phyloP scores from a whole-genome alignment of 2,329 filamentous ascomycete genomes.

The Colletotrichum sp. region DNA sequence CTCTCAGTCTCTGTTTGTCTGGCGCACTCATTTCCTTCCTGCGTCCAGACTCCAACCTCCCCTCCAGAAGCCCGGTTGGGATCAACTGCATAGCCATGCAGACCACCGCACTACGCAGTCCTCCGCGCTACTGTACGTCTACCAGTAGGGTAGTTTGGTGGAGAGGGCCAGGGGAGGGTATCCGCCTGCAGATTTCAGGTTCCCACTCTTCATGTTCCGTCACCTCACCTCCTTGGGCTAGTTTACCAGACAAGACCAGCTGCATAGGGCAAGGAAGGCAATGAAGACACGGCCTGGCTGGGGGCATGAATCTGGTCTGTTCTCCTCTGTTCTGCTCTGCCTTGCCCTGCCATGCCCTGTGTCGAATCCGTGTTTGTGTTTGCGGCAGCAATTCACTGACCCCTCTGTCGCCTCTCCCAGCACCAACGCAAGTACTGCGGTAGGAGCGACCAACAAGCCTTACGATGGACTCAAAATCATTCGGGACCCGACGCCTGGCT shows the following conservation, averaged over 20 bases:
- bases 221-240: not conserved
- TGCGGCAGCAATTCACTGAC: not conserved
- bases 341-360: not conserved
- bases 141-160: slow-evolving; percentile 9
- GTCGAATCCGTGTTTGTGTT: not conserved
- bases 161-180: slow-evolving; percentile 1
- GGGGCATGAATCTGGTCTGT: not conserved
- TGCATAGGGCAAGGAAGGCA: not conserved
- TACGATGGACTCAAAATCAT: not conserved
- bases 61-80: not conserved
- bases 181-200: slow-evolving; percentile 7
- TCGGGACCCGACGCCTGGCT: not conserved
- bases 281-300: not conserved
- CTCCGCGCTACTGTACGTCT: slow-evolving; percentile 13
- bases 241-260: not conserved
- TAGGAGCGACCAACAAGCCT: not conserved
- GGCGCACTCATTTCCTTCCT: not conserved
- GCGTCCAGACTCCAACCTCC: not conserved
- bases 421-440: not conserved
- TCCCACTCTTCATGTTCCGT: slow-evolving; percentile 1
- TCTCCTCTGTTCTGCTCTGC: not conserved
- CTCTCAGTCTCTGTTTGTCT: not conserved
- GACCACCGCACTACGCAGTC: not conserved
- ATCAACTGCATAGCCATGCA: not conserved
- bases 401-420: not conserved